These are phyloP conservation scores for Parachaetomium inaequale DNA, from an alignment of 495 filamentous ascomycete species.

Conservation along the genomic window DNA sequence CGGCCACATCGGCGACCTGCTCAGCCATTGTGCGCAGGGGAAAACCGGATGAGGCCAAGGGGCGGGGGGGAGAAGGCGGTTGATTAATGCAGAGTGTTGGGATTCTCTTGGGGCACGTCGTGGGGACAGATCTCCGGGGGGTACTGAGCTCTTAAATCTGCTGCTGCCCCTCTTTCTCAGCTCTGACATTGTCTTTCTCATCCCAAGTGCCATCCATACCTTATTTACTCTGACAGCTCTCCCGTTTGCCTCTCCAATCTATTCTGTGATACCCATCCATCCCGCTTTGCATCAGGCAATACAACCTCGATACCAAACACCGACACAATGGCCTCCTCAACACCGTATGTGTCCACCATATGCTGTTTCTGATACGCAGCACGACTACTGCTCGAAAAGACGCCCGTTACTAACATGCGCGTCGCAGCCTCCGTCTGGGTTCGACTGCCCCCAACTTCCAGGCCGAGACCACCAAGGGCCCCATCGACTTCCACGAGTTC, in stretches of 20 bases:
- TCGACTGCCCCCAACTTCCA: conserved; percentile 89
- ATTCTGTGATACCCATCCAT: conserved; percentile 1
- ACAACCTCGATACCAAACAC: conserved; percentile 13
- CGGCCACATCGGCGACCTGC: not conserved
- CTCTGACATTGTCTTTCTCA: not conserved
- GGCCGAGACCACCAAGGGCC: conserved; percentile 84
- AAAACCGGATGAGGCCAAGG: not conserved
- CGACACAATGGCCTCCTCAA: conserved; percentile 50
- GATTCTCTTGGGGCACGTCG: not conserved
- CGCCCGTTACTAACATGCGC: conserved; percentile 5
- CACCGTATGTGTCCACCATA: conserved; percentile 44
- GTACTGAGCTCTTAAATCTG: conserved; percentile 13
- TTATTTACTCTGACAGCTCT: no score
- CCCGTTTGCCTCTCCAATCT: not conserved
- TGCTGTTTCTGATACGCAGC: not conserved
- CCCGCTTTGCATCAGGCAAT: not conserved
- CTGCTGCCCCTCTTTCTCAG: not conserved
- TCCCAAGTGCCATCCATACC: not conserved
- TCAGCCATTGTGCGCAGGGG: conserved; percentile 1
- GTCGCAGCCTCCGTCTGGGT: conserved; percentile 74
- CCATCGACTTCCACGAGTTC: conserved; percentile 96
- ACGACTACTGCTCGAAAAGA: not conserved
- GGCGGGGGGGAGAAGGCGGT: not conserved
- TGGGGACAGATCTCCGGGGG: conserved; percentile 1
- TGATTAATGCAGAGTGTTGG: conserved; percentile 17